phyloP scores from a whole-genome alignment of 2,329 filamentous ascomycete species.

The Xylariales sp. region DNA sequence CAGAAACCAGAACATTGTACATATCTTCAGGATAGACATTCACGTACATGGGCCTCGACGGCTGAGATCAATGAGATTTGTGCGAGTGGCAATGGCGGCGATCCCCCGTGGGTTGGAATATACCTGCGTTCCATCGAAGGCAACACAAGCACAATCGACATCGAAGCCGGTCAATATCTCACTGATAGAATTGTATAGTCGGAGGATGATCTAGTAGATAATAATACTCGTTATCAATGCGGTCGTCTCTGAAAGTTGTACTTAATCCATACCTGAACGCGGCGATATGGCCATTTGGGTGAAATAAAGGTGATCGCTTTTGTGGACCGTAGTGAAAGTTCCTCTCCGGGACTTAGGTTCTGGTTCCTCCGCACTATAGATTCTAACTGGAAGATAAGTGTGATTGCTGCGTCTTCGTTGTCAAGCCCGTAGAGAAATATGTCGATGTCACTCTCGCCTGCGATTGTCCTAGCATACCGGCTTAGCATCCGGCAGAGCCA shows the following conservation, averaged over 20 bases:
- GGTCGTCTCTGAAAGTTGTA: neutral
- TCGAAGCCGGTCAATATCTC: slow-evolving; percentile 9
- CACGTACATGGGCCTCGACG: slow-evolving; percentile 4
- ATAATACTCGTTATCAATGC: neutral
- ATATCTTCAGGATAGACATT: neutral
- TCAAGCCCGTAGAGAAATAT: slow-evolving; percentile 14
- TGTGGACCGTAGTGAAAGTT: neutral
- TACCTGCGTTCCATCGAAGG: slow-evolving; percentile 13
- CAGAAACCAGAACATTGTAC: neutral
- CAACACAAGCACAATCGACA: slow-evolving; percentile 10
- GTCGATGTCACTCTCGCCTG: slow-evolving; percentile 1
- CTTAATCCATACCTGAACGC: neutral
- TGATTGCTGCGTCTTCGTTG: slow-evolving; percentile 1
- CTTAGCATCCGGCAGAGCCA: neutral
- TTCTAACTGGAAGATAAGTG: slow-evolving; percentile 6
- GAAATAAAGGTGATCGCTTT: slow-evolving; percentile 13
- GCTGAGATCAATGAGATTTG: slow-evolving; percentile 6
- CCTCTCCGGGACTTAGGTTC: neutral
- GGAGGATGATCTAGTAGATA: slow-evolving; percentile 7
- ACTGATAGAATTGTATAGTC: slow-evolving; percentile 14
- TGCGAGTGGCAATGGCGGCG: slow-evolving; percentile 5
- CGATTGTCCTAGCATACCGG: slow-evolving; percentile 1
- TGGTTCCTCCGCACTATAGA: slow-evolving; percentile 1
- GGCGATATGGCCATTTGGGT: slow-evolving; percentile 5
- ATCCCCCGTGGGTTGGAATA: slow-evolving; percentile 4